Evolutionary conservation across 768 basidiomycete species (phyloP), one percentile per base, ranked within the genome.

Genomic region (Fomitopsis serialis): DNA sequence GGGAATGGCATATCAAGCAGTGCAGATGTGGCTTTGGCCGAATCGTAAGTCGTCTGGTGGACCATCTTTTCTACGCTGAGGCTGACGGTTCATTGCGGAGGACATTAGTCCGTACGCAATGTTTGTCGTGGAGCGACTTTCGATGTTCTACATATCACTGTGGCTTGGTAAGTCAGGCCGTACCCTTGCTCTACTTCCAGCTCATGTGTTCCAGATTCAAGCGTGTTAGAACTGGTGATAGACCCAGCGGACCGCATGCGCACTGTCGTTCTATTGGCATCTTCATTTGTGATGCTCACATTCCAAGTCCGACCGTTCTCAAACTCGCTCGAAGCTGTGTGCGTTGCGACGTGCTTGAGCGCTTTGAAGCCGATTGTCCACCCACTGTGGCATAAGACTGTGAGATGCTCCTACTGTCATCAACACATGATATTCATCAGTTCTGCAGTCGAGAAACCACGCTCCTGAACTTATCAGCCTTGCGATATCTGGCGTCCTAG

Each of bases 291-390:
- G 44, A 61, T 65, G 29, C 61, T 63, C 42, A 72, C 71, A 4
- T 71, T 72, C 45, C 73, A 74, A 48, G 53, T 72, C 42, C 63
- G 73, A 34, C 71, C 72, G 1, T 74, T 74, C 54, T 72, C 72
- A 21, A 74, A 72, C 45, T 66, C 71, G 2, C 52, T 71, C 2
- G 73, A 74, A 55, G 61, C 70, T 2, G 48, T 67, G 2, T 44
- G 68, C 17, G 45, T 74, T 2, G 60, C 67, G 11, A 53, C 68
- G 12, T 70, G 62, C 34, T 61, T 73, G 4, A 58, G 62, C 11
- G 12, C 53, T 64, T 17, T 53, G 70, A 42, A 58, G 51, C 19
- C 60, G 56, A n/a, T 25, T 54, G 3, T 29, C 50, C 13, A 49
- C 9, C 13, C 49, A 58, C n/a, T 36, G 22, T 42, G 3, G 11